Evolutionary conservation across 768 basidiomycete species (phyloP).

Genomic region (Amanita subjunquillea): DNA sequence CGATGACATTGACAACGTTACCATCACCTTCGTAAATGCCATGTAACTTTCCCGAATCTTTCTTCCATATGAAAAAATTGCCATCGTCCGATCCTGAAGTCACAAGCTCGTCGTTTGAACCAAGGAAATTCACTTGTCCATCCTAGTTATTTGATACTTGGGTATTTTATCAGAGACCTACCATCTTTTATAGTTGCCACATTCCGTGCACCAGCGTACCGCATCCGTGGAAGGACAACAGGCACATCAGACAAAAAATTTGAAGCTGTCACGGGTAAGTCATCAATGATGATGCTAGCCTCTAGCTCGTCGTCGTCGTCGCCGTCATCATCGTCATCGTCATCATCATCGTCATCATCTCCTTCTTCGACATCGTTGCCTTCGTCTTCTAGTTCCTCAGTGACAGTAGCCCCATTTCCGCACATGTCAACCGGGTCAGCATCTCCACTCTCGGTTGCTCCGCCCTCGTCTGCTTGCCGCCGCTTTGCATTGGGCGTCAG

Average conservation of each 20-base stretch:
- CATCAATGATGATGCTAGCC: slow-evolving; percentile 11
- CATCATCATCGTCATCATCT: not conserved
- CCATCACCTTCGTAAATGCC: slow-evolving; percentile 82
- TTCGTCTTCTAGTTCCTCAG: not conserved
- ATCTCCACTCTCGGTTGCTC: not conserved
- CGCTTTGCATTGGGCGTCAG: slow-evolving; percentile 18
- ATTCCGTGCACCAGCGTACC: slow-evolving; percentile 66
- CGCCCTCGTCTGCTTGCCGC: slow-evolving; percentile 8
- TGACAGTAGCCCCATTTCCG: not conserved
- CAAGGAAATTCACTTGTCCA: slow-evolving; percentile 69
- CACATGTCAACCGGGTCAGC: not conserved
- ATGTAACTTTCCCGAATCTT: slow-evolving; percentile 48
- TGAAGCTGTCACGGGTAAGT: slow-evolving; percentile 12
- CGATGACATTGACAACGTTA: slow-evolving; percentile 77
- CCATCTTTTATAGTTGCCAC: slow-evolving; percentile 84
- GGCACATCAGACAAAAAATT: slow-evolving; percentile 28
- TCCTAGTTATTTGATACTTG: not conserved
- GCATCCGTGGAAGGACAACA: slow-evolving; percentile 49
- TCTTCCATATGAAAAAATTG: slow-evolving; percentile 82
- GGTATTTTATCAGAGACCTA: slow-evolving; percentile 19
- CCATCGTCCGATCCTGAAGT: slow-evolving; percentile 83
- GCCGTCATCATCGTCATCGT: not conserved
- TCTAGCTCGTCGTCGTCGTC: slow-evolving; percentile 18
- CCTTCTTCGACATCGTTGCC: not conserved
- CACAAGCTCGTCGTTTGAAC: slow-evolving; percentile 67